These are phyloP conservation scores for Claviceps paspali DNA, from an alignment of 2,329 filamentous ascomycete species.

Conservation along the genomic window DNA sequence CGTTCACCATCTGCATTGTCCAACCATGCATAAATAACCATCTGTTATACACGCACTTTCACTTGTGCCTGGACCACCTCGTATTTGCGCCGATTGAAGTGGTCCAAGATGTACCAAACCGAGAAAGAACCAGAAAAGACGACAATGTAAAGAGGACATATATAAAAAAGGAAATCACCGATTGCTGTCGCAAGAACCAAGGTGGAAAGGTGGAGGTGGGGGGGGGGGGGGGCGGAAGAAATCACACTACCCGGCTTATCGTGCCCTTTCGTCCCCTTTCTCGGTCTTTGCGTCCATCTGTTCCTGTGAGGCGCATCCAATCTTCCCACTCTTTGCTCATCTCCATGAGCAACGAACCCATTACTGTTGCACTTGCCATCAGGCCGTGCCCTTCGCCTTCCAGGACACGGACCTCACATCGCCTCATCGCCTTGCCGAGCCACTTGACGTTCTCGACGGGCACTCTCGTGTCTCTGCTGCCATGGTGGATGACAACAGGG, in stretches of 20 bases:
- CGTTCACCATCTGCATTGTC: no score
- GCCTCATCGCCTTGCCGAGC: conserved; percentile 85
- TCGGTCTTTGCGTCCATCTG: conserved; percentile 19
- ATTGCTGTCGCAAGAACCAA: no score
- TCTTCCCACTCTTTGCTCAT: conserved; percentile 91
- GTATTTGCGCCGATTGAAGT: no score
- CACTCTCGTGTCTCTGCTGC: conserved; percentile 76
- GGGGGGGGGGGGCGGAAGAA: no score
- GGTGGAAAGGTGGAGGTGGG: no score
- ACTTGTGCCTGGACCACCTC: no score
- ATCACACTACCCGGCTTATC: conserved; percentile 6
- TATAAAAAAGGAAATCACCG: no score
- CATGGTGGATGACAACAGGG: conserved; percentile 86
- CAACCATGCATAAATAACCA: no score
- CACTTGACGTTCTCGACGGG: conserved; percentile 91
- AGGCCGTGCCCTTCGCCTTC: conserved; percentile 87
- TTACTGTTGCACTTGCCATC: conserved; percentile 87
- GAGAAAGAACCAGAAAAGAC: no score
- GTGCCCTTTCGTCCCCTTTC: conserved; percentile 16
- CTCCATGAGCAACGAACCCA: conserved; percentile 89
- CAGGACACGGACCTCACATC: conserved; percentile 80
- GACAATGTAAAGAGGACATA: no score
- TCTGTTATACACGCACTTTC: no score
- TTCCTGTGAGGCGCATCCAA: conserved; percentile 50
- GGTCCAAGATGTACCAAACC: no score